phyloP scores from a whole-genome alignment of 2,329 filamentous ascomycete species.

The Sporothrix humicola region DNA sequence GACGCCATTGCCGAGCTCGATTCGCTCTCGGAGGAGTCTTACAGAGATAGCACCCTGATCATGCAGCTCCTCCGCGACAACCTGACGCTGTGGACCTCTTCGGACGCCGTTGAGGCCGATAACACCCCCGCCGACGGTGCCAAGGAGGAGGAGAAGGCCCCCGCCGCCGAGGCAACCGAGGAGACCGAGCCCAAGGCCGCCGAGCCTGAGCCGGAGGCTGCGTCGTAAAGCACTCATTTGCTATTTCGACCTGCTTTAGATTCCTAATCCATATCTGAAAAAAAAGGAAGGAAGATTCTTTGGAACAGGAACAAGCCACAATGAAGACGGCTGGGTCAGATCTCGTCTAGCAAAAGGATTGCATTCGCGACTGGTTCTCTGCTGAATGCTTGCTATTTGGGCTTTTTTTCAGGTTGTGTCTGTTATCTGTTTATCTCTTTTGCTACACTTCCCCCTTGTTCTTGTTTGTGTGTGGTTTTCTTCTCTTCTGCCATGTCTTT shows the following conservation, averaged over 20 bases:
- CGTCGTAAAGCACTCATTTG: slow-evolving; percentile 27
- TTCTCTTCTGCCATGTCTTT: slow-evolving; percentile 4
- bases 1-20: slow-evolving; percentile 99
- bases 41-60: slow-evolving; percentile 98
- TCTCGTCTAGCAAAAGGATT: slow-evolving; percentile 25
- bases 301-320: slow-evolving; percentile 24
- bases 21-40: slow-evolving; percentile 95
- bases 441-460: slow-evolving; percentile 5
- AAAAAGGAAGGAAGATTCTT: slow-evolving; percentile 20
- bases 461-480: slow-evolving; percentile 18
- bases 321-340: slow-evolving; percentile 24
- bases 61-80: slow-evolving; percentile 99
- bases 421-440: slow-evolving; percentile 13
- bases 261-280: slow-evolving; percentile 16
- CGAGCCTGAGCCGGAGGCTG: slow-evolving; percentile 30
- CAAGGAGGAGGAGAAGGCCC: slow-evolving; percentile 55
- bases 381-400: slow-evolving; percentile 16
- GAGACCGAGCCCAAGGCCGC: slow-evolving; percentile 36
- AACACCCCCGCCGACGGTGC: slow-evolving; percentile 59
- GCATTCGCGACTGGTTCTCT: slow-evolving; percentile 23
- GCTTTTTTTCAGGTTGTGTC: slow-evolving; percentile 6
- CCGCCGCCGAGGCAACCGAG: slow-evolving; percentile 46
- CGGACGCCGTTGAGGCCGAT: slow-evolving; percentile 82
- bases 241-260: slow-evolving; percentile 10
- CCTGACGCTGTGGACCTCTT: slow-evolving; percentile 96